Evolutionary conservation across 2,329 filamentous ascomycete genomes (phyloP).

Genomic region (Cercospora zeina): DNA sequence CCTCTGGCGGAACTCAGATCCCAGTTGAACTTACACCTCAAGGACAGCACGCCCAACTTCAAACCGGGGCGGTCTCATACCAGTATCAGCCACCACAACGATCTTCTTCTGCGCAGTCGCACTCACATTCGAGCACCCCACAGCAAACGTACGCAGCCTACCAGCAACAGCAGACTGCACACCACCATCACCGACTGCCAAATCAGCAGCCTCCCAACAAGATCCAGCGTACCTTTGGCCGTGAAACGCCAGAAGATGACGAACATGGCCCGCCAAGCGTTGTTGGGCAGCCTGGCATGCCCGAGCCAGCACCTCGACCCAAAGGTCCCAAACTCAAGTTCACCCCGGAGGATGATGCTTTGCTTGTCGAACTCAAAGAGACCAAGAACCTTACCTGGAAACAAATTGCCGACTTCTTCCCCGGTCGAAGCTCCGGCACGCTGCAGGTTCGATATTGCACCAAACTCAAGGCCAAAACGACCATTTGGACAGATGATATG

Average conservation of each 20-base stretch:
- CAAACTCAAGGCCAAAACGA: slow-evolving; percentile 90
- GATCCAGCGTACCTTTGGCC: slow-evolving; percentile 54
- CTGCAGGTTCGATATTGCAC: slow-evolving; percentile 93
- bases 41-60: slow-evolving; percentile 32
- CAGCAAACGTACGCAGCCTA: slow-evolving; percentile 38
- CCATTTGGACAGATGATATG: slow-evolving; percentile 90
- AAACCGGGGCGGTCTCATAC: slow-evolving; percentile 25
- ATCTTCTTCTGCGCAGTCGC: slow-evolving; percentile 29
- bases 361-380: slow-evolving; percentile 88
- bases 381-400: slow-evolving; percentile 96
- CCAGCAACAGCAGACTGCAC: slow-evolving; percentile 49
- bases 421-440: slow-evolving; percentile 83
- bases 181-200: slow-evolving; percentile 80
- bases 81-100: slow-evolving; percentile 33
- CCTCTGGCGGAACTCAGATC: slow-evolving; percentile 39
- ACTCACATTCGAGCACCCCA: slow-evolving; percentile 28
- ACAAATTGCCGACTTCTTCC: slow-evolving; percentile 95
- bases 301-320: slow-evolving; percentile 73
- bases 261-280: slow-evolving; percentile 71
- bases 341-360: slow-evolving; percentile 83
- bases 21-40: slow-evolving; percentile 44
- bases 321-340: slow-evolving; percentile 91
- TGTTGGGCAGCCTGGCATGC: slow-evolving; percentile 85
- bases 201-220: slow-evolving; percentile 70
- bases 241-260: slow-evolving; percentile 40